Conservation (phyloP, 1,284 basidiomycete genomes). For the Earliella scabrosa region DNA sequence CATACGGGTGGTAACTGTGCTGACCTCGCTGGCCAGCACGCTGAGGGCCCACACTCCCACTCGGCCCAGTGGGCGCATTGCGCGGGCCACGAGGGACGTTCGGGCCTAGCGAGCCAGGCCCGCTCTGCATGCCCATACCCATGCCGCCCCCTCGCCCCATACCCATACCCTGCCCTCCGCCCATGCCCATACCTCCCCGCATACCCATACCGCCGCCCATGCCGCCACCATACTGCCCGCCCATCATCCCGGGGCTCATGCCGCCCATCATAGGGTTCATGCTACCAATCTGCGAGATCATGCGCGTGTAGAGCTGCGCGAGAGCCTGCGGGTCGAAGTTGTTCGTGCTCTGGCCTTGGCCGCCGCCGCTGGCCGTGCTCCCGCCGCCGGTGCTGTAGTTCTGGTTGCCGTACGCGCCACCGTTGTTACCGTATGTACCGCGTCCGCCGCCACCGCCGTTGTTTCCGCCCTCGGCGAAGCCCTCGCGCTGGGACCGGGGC, state of each 20-base stretch:
- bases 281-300: conserved; percentile 77
- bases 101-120: conserved; percentile 44
- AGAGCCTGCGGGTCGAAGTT: conserved; percentile 83
- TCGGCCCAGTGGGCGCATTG: conserved; percentile 56
- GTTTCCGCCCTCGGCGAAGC: conserved; percentile 41
- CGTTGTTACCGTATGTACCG: conserved; percentile 18
- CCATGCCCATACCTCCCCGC: conserved; percentile 48
- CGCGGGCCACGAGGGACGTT: conserved; percentile 73
- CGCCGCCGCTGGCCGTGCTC: conserved; percentile 20
- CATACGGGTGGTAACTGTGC: conserved; percentile 82
- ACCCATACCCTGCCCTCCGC: conserved; percentile 47
- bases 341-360: conserved; percentile 36
- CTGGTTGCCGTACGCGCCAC: conserved; percentile 39
- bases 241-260: conserved; percentile 41
- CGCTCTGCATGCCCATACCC: conserved; percentile 33
- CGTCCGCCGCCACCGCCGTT: conserved; percentile 16
- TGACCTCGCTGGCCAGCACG: conserved; percentile 70
- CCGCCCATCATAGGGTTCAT: conserved; percentile 54
- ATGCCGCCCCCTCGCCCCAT: conserved; percentile 34
- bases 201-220: conserved; percentile 41
- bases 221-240: conserved; percentile 38
- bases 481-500: conserved; percentile 81
- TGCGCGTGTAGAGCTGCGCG: conserved; percentile 79
- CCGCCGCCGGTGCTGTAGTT: conserved; percentile 27
- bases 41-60: conserved; percentile 72